phyloP scores from a whole-genome alignment of 768 basidiomycete genomes.

The Termitomyces sp. region DNA sequence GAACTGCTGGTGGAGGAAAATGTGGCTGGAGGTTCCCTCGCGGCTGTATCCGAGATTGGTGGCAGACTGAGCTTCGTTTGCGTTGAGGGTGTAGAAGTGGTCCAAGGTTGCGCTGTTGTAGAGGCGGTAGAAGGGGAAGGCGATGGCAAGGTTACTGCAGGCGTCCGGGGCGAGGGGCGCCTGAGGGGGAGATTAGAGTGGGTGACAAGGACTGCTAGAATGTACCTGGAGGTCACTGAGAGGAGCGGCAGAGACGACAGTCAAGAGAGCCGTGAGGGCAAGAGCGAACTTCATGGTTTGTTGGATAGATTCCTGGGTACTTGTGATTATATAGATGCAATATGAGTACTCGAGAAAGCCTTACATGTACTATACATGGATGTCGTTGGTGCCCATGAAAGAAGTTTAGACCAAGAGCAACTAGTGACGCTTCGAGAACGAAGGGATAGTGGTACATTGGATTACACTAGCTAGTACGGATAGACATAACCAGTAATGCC shows the following conservation, averaged over 20 bases:
- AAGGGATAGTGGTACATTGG: no score
- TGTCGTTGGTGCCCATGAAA: no score
- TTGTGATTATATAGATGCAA: no score
- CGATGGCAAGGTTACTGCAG: no score
- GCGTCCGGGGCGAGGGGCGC: not conserved
- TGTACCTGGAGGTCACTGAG: not conserved
- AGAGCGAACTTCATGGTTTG: not conserved
- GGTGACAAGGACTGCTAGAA: no score
- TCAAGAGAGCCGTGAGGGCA: not conserved
- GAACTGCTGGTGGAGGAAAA: slow-evolving; percentile 11
- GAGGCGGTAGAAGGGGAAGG: slow-evolving; percentile 4
- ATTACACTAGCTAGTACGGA: not conserved
- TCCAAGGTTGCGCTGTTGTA: slow-evolving; percentile 6
- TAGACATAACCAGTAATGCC: slow-evolving; percentile 14
- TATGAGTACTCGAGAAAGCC: no score
- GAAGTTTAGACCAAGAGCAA: no score
- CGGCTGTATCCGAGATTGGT: slow-evolving; percentile 6
- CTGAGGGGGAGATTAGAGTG: not conserved
- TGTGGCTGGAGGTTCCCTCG: slow-evolving; percentile 12
- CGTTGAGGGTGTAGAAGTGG: slow-evolving; percentile 13
- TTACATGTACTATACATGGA: no score
- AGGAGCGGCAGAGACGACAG: not conserved
- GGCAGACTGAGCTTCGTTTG: not conserved
- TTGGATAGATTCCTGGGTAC: no score
- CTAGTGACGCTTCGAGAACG: no score